phyloP scores from a whole-genome alignment of 768 basidiomycete genomes.

The Hemileccinum impolitum region DNA sequence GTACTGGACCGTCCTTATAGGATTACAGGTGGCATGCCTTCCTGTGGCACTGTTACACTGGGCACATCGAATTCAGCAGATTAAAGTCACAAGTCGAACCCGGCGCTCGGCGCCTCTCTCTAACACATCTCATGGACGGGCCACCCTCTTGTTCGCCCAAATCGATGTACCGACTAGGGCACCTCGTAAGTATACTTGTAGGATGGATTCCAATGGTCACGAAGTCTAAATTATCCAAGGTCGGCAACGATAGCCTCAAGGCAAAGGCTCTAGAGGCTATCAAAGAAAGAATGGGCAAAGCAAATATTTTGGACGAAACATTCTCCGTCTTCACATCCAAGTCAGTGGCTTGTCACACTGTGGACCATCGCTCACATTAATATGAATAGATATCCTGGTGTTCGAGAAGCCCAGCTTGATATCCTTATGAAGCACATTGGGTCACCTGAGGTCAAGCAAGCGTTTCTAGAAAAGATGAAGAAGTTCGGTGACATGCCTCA shows the following conservation, averaged over 20 bases:
- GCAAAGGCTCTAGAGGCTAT: conserved; percentile 17
- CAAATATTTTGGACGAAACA: conserved; percentile 23
- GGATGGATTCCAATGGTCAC: not conserved
- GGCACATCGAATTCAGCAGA: conserved; percentile 8
- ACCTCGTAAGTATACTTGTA: conserved; percentile 20
- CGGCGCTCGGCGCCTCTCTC: not conserved
- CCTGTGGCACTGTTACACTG: conserved; percentile 19
- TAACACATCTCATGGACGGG: not conserved
- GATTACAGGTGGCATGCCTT: conserved; percentile 13
- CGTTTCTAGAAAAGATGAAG: conserved; percentile 1
- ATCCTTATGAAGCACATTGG: conserved; percentile 2
- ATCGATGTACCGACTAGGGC: conserved; percentile 36
- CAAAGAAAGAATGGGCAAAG: conserved; percentile 7
- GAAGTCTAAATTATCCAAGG: not conserved
- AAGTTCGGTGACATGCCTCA: conserved; percentile 1
- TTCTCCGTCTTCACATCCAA: conserved; percentile 29
- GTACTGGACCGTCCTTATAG: not conserved
- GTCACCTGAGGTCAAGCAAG: not conserved
- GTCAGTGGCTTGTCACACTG: conserved; percentile 3
- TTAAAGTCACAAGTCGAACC: conserved; percentile 10
- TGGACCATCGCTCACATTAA: not conserved
- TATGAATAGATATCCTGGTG: conserved; percentile 4
- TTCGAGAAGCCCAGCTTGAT: conserved; percentile 2
- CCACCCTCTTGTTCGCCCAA: conserved; percentile 31
- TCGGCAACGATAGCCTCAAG: conserved; percentile 16